A percentile compares a stretch with the other conserved stretches of the same genome.
Evolutionary conservation across 2,329 filamentous ascomycete genomes (phyloP).

Genomic region (Neofusicoccum umdonicola): DNA sequence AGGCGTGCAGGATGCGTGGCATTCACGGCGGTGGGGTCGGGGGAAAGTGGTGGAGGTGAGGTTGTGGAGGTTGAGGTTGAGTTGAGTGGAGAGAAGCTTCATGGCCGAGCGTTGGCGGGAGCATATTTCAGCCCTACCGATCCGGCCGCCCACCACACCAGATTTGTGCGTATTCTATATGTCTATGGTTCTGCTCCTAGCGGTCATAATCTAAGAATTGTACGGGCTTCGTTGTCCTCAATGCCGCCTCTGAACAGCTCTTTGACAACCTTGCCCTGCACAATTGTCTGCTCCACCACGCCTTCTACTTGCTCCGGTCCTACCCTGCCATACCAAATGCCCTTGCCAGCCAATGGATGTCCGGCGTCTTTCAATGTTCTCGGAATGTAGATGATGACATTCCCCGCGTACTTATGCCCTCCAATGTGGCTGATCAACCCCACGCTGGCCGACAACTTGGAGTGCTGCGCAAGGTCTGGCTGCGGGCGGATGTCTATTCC

Average conservation of each 20-base stretch:
- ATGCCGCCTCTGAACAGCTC: conserved; percentile 74
- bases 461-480: conserved; percentile 34
- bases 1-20: conserved; percentile 17
- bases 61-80: not conserved
- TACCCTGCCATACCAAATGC: conserved; percentile 80
- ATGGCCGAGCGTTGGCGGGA: not conserved
- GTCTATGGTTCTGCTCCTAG: not conserved
- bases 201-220: conserved; percentile 4
- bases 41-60: not conserved
- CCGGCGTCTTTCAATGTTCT: conserved; percentile 38
- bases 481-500: conserved; percentile 45
- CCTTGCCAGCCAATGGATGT: conserved; percentile 65
- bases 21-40: not conserved
- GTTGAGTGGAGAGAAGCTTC: conserved; percentile 7
- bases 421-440: conserved; percentile 77
- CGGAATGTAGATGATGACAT: conserved; percentile 78
- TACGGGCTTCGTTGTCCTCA: conserved; percentile 28
- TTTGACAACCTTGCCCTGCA: conserved; percentile 64
- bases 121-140: conserved; percentile 10
- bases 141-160: not conserved
- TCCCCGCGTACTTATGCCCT: conserved; percentile 82
- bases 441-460: conserved; percentile 51
- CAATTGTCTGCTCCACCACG: conserved; percentile 68
- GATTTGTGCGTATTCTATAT: not conserved
- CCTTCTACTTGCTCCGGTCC: conserved; percentile 74